Evolutionary conservation across 352 stramenopile genomes (phyloP).

Genomic region (Hyphochytrium catenoides): DNA sequence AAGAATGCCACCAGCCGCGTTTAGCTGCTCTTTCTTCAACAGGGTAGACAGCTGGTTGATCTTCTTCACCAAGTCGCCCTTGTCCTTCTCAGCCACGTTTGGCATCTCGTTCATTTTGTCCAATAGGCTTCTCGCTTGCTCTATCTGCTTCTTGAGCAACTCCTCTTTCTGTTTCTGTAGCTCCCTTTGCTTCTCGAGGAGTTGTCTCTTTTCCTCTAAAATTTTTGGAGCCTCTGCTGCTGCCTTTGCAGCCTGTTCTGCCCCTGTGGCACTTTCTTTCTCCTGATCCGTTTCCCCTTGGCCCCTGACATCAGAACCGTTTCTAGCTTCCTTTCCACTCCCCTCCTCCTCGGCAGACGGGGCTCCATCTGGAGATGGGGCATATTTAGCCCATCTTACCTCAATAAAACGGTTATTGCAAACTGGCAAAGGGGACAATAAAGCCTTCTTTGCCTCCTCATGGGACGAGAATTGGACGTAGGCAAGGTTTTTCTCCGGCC

Average conservation of each 20-base stretch:
- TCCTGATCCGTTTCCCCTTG: too few relatives aligned
- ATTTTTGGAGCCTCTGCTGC: conserved; percentile 14
- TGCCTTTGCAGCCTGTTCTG: conserved; percentile 9
- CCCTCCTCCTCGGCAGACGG: conserved; percentile 16
- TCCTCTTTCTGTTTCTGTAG: conserved; percentile 57
- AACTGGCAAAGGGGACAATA: conserved; percentile 54
- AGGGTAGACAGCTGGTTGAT: conserved; percentile 40
- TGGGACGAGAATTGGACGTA: conserved; percentile 61
- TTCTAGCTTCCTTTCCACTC: too few relatives aligned
- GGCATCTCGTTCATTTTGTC: conserved; percentile 46
- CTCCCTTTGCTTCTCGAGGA: conserved; percentile 50
- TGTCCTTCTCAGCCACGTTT: conserved; percentile 34
- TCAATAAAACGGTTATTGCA: conserved; percentile 70
- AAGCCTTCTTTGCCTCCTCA: conserved; percentile 50
- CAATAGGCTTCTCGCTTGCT: conserved; percentile 48
- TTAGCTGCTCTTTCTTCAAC: conserved; percentile 26
- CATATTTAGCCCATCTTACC: conserved; percentile 57
- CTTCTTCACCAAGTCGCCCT: conserved; percentile 49
- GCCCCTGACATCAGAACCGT: too few relatives aligned
- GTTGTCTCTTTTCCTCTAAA: conserved; percentile 53
- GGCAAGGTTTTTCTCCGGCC: conserved; percentile 37
- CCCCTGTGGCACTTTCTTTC: conserved; percentile 13
- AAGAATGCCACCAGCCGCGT: conserved; percentile 2
- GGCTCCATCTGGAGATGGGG: conserved; percentile 30
- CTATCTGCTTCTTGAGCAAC: conserved; percentile 44